Conservation (phyloP, 2,329 filamentous ascomycete species). For the Diaporthe batatas region DNA sequence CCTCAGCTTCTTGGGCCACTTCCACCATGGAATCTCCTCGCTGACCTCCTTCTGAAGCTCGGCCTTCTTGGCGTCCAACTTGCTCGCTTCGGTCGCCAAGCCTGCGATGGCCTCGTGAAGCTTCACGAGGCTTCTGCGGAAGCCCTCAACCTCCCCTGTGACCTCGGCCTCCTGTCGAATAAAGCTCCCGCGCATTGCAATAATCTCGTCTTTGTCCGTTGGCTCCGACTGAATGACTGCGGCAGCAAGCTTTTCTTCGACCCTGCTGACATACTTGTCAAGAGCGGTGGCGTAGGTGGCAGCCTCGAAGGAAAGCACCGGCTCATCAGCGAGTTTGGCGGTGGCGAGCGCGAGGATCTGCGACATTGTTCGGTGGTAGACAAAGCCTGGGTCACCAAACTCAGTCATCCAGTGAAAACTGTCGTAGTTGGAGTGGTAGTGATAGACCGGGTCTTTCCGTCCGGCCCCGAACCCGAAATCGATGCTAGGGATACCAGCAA, state of each 20-base stretch:
- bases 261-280: constrained; percentile 62
- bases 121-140: constrained; percentile 55
- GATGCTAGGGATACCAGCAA: constrained; percentile 59
- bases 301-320: constrained; percentile 74
- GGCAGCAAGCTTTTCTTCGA: constrained; percentile 63
- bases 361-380: constrained; percentile 76
- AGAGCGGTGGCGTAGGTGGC: constrained; percentile 74
- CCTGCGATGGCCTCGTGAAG: constrained; percentile 51
- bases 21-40: constrained; percentile 63
- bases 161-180: constrained; percentile 41
- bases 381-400: constrained; percentile 76
- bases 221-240: constrained; percentile 43
- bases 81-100: constrained; percentile 45
- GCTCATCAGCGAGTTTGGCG: constrained; percentile 71
- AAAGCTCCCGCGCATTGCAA: constrained; percentile 41
- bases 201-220: constrained; percentile 41
- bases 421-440: constrained; percentile 89
- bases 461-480: constrained; percentile 67
- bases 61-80: constrained; percentile 57
- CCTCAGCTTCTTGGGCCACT: constrained; percentile 75
- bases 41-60: constrained; percentile 53
- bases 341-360: constrained; percentile 74
- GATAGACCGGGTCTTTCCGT: constrained; percentile 69
- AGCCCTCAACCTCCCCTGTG: constrained; percentile 54
- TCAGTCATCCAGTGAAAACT: constrained; percentile 86